Base-by-base conservation (phyloP, 768 basidiomycete species). In the Kwoniella europaea region DNA sequence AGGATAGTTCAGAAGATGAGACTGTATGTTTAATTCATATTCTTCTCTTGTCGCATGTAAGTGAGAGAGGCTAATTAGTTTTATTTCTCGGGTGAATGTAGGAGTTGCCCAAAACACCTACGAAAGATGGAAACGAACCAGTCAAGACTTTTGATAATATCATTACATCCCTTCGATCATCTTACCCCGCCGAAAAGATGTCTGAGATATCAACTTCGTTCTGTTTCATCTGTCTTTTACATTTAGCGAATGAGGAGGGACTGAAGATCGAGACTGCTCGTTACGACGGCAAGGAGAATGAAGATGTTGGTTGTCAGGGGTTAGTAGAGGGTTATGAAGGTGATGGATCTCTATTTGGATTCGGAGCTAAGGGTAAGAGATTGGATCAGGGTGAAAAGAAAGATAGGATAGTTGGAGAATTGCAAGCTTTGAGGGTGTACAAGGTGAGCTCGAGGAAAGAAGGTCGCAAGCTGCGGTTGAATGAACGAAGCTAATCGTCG, bases 171-270 rank as follows among this genome's bases (percentile, higher is more conserved):
- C 87, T 99, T 43, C 89, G 92, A 74, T 87, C 85, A 63, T 89
- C 91, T 6, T 98, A 98, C 83, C 94, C 96, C 0, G 85, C 85
- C 69, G 95, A 98, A 54, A 98, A 96, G 86, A 92, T 98, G 91
- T 91, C 91, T 52, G 97, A 99, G 74, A 97, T 98, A 81, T 97
- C 94, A 82, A 98, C 97, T 16, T 96, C 93, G 74, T 98, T 96
- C 89, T 98, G 96, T 83, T 99, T 98, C 86, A 99, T 98, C 82
- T 98, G 97, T 79, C 86, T 98, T 27, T 86, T 99, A 18, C 97
- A 98, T 85, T 85, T 98, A 55, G 96, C 96, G 18, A 98, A 99
- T 81, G 97, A 98, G 84, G 92, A 93, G 78, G 97, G 96, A 1
- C 86, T 98, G 60, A 91, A 91, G 80, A 88, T 99, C 44, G 91